Percentiles rank a stretch among this genome's conserved stretches.
phyloP scores from a whole-genome alignment of 2,329 filamentous ascomycete species.

The Sarocladiaceae sp. region DNA sequence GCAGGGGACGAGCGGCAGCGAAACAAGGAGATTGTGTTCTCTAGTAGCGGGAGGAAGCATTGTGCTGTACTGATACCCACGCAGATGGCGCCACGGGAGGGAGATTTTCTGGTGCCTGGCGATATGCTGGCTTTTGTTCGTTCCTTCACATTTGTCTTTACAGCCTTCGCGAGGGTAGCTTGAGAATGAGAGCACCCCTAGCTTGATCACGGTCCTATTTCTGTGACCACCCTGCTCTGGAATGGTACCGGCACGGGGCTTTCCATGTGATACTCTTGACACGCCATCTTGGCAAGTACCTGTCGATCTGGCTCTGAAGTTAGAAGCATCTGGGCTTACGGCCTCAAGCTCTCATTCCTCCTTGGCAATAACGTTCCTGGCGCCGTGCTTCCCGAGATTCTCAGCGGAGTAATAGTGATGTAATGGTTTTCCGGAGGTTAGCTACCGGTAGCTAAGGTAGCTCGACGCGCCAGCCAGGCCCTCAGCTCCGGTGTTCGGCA shows the following conservation, averaged over 20 bases:
- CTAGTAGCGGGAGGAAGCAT: neutral
- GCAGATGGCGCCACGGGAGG: conserved; percentile 6
- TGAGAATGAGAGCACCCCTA: neutral
- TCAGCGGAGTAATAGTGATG: no score
- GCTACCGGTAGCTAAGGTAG: no score
- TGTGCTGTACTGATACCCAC: conserved; percentile 9
- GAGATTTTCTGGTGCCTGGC: neutral
- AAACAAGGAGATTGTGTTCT: neutral
- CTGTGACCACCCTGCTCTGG: neutral
- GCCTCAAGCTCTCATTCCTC: neutral
- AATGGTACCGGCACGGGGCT: no score
- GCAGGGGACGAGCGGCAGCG: neutral
- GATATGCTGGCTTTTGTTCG: neutral
- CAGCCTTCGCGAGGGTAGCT: neutral
- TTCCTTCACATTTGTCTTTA: neutral
- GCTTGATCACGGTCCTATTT: neutral
- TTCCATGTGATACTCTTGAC: no score
- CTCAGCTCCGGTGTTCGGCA: no score
- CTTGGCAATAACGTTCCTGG: neutral
- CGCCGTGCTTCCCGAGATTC: neutral
- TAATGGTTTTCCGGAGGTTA: no score
- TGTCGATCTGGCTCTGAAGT: neutral
- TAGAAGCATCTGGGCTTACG: no score
- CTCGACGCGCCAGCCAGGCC: no score
- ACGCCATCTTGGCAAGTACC: neutral